Base-by-base conservation (phyloP, 305 asterid genomes). In the Striga hermonthica region DNA sequence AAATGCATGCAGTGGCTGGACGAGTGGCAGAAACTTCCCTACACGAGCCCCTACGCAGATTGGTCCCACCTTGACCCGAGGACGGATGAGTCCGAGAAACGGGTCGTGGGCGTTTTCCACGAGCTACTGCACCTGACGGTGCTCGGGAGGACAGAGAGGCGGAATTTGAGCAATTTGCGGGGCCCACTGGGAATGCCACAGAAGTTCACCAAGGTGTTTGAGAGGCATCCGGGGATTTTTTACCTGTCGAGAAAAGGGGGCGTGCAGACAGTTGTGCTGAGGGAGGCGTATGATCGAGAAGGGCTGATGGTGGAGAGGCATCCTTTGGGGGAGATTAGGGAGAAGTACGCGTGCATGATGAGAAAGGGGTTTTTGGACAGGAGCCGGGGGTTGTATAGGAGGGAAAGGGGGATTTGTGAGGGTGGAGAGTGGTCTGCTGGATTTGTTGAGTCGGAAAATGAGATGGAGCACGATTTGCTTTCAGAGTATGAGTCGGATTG, bases 1-100 rank as follows among this genome's bases (percentile, higher is more conserved):
- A 93, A 93, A 80, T 87, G 88, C 54, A 78, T 84, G 82, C 84
- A 90, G 74, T 90, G 98, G 98, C 71, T 93, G 70, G 81, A 85
- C 62, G 96, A 93, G 69, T 93, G 96, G 98, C 98, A 93, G 68
- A 84, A 75, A 72, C 68, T 93, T 16, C 90, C 96, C 63, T 93
- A 90, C 66, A 93, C 95, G 31, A 88, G 87, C 68, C 97, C 97
- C 4, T 93, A 84, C 57, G 69, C 12, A 1, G 89, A 86, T 67
- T 80, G 94, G 2, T 84, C 88, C 0, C 82, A 79, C 75, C 74
- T 92, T 82, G 98, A 92, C 77, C 87, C 91, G 1, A 80, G 96
- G 39, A 90, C 96, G 0, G 97, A 90, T 79, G 86, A 79, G 38
- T 88, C 97, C 8, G 97, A 93, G 72, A 93, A 93, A 83, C 83